These are phyloP conservation scores for Fallopia convolvulus DNA, from an alignment of 148 eudicot genomes.

Conservation along the genomic window DNA sequence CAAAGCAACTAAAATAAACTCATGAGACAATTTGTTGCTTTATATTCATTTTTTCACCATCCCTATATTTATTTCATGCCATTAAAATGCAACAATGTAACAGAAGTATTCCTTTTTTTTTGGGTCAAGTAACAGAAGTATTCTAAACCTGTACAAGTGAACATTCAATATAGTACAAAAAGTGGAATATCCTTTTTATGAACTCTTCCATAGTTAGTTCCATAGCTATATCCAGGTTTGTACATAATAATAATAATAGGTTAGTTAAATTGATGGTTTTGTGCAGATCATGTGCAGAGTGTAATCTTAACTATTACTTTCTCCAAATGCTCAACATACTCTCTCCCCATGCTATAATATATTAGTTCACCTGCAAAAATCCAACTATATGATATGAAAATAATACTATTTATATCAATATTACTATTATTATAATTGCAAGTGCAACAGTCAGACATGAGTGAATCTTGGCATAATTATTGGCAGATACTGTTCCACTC, in stretches of 20 bases:
- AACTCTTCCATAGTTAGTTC: background rate
- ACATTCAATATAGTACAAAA: background rate
- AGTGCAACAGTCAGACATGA: background rate
- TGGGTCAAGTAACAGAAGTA: background rate
- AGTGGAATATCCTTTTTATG: background rate
- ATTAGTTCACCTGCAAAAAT: background rate
- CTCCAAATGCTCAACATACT: background rate
- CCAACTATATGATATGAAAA: background rate
- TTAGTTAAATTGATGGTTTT: background rate
- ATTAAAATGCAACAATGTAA: background rate
- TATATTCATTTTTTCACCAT: background rate
- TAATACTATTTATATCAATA: background rate
- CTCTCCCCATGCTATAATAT: background rate
- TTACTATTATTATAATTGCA: background rate
- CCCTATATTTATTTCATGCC: background rate
- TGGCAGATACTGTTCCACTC: constrained; percentile 7
- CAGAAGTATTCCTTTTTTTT: no score
- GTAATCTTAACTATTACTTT: background rate
- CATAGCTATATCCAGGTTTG: background rate
- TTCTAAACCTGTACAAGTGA: background rate
- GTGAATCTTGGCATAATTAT: constrained; percentile 5
- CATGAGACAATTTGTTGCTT: background rate
- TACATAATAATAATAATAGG: background rate
- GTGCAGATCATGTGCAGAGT: background rate
- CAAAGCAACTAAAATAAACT: background rate